These are phyloP conservation scores for Trebouxiophyceae sp. DNA, from an alignment of 163 green algal genomes.

Conservation along the genomic window DNA sequence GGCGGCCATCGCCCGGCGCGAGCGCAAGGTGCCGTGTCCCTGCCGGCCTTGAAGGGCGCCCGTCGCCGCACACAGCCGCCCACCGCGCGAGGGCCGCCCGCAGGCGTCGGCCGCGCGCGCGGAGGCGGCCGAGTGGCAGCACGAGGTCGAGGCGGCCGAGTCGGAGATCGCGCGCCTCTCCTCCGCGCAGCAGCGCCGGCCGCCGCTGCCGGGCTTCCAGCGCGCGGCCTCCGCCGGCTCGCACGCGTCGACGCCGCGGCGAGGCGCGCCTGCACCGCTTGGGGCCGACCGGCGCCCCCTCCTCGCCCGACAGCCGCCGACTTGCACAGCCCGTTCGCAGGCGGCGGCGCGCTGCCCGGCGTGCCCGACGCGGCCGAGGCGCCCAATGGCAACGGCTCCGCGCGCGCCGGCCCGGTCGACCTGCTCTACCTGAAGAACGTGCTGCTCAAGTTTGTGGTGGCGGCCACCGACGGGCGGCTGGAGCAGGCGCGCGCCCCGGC, in stretches of 20 bases:
- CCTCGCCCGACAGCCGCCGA: no score
- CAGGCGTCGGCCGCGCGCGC: slow-evolving; percentile 11
- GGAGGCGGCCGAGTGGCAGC: slow-evolving; percentile 16
- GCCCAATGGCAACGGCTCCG: background rate
- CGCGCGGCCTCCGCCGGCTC: background rate
- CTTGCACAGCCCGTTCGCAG: no score
- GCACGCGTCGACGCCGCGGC: background rate
- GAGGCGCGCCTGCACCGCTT: no score
- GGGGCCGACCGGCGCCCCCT: no score
- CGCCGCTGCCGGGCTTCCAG: background rate
- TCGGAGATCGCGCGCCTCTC: slow-evolving; percentile 12
- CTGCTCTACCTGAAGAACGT: slow-evolving; percentile 77
- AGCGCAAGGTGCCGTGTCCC: background rate
- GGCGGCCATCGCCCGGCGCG: slow-evolving; percentile 3
- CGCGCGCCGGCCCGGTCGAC: slow-evolving; percentile 29
- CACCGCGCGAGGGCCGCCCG: no score
- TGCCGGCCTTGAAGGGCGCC: no score
- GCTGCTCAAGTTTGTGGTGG: slow-evolving; percentile 74
- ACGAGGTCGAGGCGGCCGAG: slow-evolving; percentile 14
- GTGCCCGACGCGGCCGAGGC: no score
- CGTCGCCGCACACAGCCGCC: no score
- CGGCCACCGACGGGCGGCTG: slow-evolving; percentile 23
- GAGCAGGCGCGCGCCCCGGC: slow-evolving; percentile 16
- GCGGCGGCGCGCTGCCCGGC: no score
- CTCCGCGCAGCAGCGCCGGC: background rate